These are phyloP conservation scores for Coemansia umbellata DNA, from an alignment of 192 early-diverging fungal species.

Conservation along the genomic window DNA sequence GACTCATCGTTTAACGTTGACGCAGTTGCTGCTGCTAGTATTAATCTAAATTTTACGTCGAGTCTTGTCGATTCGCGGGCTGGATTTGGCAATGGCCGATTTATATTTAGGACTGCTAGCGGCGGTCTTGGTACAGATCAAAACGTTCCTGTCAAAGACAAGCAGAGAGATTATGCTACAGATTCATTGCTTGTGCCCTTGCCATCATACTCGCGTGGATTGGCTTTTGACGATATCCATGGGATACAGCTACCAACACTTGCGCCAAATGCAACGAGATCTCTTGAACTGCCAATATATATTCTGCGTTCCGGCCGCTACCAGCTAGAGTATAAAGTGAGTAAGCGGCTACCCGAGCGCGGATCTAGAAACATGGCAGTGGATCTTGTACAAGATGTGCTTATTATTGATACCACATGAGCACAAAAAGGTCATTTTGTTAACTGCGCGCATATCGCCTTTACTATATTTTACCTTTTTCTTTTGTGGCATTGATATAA, in stretches of 20 bases:
- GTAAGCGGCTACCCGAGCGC: not conserved
- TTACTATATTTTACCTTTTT: too few relatives aligned
- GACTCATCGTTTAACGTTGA: not conserved
- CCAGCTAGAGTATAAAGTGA: slow-evolving; percentile 20
- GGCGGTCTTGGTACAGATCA: slow-evolving; percentile 2
- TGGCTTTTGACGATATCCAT: slow-evolving; percentile 31
- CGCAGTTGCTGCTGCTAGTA: slow-evolving; percentile 2
- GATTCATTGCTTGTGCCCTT: not conserved
- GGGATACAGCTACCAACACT: slow-evolving; percentile 20
- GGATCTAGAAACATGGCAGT: not conserved
- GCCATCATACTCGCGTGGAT: not conserved
- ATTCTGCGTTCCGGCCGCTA: slow-evolving; percentile 18
- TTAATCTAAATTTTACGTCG: not conserved
- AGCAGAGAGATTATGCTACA: too few relatives aligned
- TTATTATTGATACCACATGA: slow-evolving; percentile 17
- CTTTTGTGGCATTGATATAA: too few relatives aligned
- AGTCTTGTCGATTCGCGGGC: not conserved
- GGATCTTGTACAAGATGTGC: slow-evolving; percentile 5
- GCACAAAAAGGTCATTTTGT: not conserved
- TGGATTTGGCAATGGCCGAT: not conserved
- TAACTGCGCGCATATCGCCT: too few relatives aligned
- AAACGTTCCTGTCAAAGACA: not conserved
- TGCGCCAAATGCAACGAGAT: not conserved
- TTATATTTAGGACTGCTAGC: slow-evolving; percentile 5
- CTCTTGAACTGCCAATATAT: slow-evolving; percentile 18